Base-by-base conservation (phyloP, 257 asterid genomes). In the Catharanthus roseus region DNA sequence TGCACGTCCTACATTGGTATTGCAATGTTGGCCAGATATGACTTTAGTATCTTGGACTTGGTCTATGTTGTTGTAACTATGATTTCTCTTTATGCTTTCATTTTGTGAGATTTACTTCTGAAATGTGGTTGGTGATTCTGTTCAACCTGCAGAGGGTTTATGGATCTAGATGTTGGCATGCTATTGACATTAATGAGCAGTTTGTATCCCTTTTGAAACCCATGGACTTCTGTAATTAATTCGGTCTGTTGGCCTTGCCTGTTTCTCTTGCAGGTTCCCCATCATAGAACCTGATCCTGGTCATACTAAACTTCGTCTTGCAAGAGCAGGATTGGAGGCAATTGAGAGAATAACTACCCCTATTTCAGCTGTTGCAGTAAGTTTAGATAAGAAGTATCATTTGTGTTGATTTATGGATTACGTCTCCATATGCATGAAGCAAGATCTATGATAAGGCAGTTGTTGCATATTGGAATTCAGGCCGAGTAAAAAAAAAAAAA, bases 231-330 rank as follows among this genome's bases (percentile, higher is more conserved):
- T 45, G 69, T 69, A 75, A 9, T 68, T 19, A 24, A 44, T 7
- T 49, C 16, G 26, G 50, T 8, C 51, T 34, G 28, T 74, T 49
- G 21, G 60, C 53, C 69, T 65, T 15, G 12, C 47, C 71, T 73
- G 2, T 79, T 74, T 53, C 34, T 60, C 71, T 49, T 72, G 65
- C 83, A 93, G 97, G 81, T 88, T 93, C 85, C 97, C 99, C 39
- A 91, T 91, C 74, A 75, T 93, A 80, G 99, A 86, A 81, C 99
- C 99, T 31, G 96, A 91, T 82, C 90, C 93, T 50, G 96, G 97
- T 68, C 99, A 93, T 82, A 91, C 99, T 11, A 93, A 91, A 81
- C 99, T 93, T 55, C 95, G 90, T 53, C 85, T 93, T 77, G 73
- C 96, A 67, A 86, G 90, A 83, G 95, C 81, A 86, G 99, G 99